phyloP scores from a whole-genome alignment of 129 eudicot species.

The Dittrichia graveolens region DNA sequence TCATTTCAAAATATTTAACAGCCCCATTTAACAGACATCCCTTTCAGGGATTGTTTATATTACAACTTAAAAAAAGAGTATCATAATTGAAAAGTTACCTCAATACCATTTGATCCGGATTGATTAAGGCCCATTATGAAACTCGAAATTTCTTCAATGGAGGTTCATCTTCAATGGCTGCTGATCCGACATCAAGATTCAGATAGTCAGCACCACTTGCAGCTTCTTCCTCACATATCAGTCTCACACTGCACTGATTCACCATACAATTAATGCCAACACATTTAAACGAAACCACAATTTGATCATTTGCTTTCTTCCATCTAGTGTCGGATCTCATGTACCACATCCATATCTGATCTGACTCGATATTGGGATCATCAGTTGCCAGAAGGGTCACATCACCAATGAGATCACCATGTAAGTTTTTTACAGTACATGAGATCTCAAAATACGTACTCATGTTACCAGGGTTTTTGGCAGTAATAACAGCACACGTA shows the following conservation, averaged over 20 bases:
- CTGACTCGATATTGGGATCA: slow-evolving; percentile 32
- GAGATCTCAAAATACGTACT: slow-evolving; percentile 30
- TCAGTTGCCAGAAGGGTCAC: slow-evolving; percentile 24
- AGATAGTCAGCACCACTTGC: not conserved
- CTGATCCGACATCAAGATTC: slow-evolving; percentile 16
- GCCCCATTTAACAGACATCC: too few relatives aligned
- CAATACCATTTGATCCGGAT: not conserved
- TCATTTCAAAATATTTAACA: too few relatives aligned
- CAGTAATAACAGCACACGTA: slow-evolving; percentile 29
- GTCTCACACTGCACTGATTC: slow-evolving; percentile 29
- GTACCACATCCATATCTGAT: slow-evolving; percentile 36
- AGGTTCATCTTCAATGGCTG: slow-evolving; percentile 17
- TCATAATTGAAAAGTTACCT: not conserved
- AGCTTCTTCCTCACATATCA: slow-evolving; percentile 19
- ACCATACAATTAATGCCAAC: slow-evolving; percentile 32
- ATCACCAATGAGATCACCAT: slow-evolving; percentile 20
- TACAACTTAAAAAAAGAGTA: not conserved
- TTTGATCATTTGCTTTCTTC: slow-evolving; percentile 29
- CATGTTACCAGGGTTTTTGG: slow-evolving; percentile 8
- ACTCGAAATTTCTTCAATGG: slow-evolving; percentile 12
- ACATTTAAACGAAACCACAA: slow-evolving; percentile 28
- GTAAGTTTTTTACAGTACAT: slow-evolving; percentile 22
- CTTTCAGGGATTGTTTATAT: too few relatives aligned
- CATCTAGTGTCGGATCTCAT: slow-evolving; percentile 26
- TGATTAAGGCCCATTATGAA: slow-evolving; percentile 13